Evolutionary conservation across 345 rosid genomes (phyloP), one percentile per base, ranked within the genome.

Genomic region (Euphorbia pulcherrima): DNA sequence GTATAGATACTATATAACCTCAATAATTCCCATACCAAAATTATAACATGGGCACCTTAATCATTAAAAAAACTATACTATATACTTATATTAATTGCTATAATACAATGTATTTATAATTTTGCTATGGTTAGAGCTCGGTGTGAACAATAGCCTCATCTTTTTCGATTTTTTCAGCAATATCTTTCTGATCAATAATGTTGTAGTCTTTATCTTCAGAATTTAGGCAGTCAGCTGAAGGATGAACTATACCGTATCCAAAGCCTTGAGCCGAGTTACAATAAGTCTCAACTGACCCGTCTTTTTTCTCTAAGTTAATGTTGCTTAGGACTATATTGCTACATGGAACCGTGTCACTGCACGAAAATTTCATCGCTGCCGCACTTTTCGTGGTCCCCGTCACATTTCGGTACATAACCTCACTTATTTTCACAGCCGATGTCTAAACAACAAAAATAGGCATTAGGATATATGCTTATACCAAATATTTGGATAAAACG

Each of bases 261-360:
- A 86, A 84, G 47, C 99, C 99, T 81, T 86, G 82, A 0, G 96
- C 99, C 0, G 97, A 87, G 78, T 95, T 77, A 83, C 99, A 95
- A 71, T 83, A 95, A 12, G 99, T 87, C 87, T 92, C 97, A 0
- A 79, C 97, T 8, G 80, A 72, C 16, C 90, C 96, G 52, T 91
- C 90, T 61, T 80, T 78, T 51, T 71, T 87, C 77, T 95, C 97
- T 44, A 95, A 72, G 82, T 95, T 77, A 54, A 95, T 75, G 52
- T 95, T 86, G 82, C 80, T 84, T 55, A 92, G 88, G 60, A 90
- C 90, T 48, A 92, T 87, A 80, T 76, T 81, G 67, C 84, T 87
- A 74, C 97, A 92, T 28, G 99, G 97, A 18, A 87, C 88, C 1
- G 99, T 73, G 80, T 95, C 93, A 46, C 99, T 92, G 72, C 97